These are phyloP conservation scores for Penicillium glabrum DNA, from an alignment of 2,329 filamentous ascomycete species.

Conservation along the genomic window DNA sequence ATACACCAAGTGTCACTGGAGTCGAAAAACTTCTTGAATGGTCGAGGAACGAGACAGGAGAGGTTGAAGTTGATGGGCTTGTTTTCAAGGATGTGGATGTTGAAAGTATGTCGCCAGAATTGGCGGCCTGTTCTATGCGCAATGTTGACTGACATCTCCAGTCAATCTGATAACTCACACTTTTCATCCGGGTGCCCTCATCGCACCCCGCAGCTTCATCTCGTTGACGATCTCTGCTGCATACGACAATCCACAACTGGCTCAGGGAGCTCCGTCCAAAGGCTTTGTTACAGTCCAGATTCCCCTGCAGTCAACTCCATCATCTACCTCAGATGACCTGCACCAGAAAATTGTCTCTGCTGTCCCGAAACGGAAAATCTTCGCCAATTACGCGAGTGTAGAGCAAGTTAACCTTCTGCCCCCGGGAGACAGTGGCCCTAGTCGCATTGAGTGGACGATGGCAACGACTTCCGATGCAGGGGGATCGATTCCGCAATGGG, in stretches of 20 bases:
- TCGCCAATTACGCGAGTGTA: slow-evolving; percentile 37
- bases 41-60: slow-evolving; percentile 16
- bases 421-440: neutral
- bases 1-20: slow-evolving; percentile 38
- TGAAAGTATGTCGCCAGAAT: slow-evolving; percentile 20
- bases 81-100: slow-evolving; percentile 21
- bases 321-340: slow-evolving; percentile 17
- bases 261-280: neutral
- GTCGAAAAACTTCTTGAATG: slow-evolving; percentile 33
- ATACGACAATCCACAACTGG: neutral
- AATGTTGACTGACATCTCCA: slow-evolving; percentile 9
- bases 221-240: slow-evolving; percentile 32
- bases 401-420: slow-evolving; percentile 27
- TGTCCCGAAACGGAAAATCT: slow-evolving; percentile 27
- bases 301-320: slow-evolving; percentile 21
- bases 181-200: slow-evolving; percentile 32
- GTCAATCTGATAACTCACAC: slow-evolving; percentile 39
- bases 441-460: slow-evolving; percentile 36
- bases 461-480: slow-evolving; percentile 39
- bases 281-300: slow-evolving; percentile 38
- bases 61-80: slow-evolving; percentile 9
- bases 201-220: slow-evolving; percentile 35
- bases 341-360: slow-evolving; percentile 20
- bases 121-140: neutral
- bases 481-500: slow-evolving; percentile 36